Base-by-base conservation (phyloP, 1,139 yeast species). In the Suhomyces coccinellae region DNA sequence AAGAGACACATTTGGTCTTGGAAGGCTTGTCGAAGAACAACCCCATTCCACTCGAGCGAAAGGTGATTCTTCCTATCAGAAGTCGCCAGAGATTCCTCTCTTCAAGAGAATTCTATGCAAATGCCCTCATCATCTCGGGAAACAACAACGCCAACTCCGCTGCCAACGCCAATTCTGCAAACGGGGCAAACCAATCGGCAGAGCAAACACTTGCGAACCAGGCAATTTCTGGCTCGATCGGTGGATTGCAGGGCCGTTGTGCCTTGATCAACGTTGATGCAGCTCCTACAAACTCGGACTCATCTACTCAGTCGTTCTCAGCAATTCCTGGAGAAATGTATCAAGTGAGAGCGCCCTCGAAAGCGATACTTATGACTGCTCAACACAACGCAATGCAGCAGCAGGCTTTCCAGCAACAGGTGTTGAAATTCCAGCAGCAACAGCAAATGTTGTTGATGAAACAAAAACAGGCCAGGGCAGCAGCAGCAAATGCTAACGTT, bases 1-100 rank as follows among this genome's bases (percentile, higher is more conserved):
- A 90, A 61, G 99, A 95, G 59, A 89, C 97, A 1, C 91, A 87
- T 46, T 87, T 87, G 57, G 98, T 95, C 3, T 72, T 95, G 61
- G 93, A 88, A 51, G 98, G 98, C n/a, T 88, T 93, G 28, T 79
- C 87, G 11, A 76, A 87, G 54, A 85, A 90, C 36, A 77, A 80
- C 49, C 91, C 96, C 3, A 73, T 85, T 49, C 98, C 98, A 1
- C 66, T 91, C 48, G 98, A 91, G 59, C 69, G 90, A 36, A 82
- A 81, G 46, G 85, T 85, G 11, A 61, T 89, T 11, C 69, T 87
- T 56, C 91, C 97, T 1, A 77, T 85, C 0, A 75, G 88, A 44
- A 68, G 80, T 49, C 80, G 96, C 52, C 84, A 84, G 37, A 76
- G 82, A 46, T 88, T 87, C 57, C 73, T 90, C 50, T 79, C 90